Conservation (phyloP, 1,139 yeast genomes). For the Blastobotrys arbuscula region DNA sequence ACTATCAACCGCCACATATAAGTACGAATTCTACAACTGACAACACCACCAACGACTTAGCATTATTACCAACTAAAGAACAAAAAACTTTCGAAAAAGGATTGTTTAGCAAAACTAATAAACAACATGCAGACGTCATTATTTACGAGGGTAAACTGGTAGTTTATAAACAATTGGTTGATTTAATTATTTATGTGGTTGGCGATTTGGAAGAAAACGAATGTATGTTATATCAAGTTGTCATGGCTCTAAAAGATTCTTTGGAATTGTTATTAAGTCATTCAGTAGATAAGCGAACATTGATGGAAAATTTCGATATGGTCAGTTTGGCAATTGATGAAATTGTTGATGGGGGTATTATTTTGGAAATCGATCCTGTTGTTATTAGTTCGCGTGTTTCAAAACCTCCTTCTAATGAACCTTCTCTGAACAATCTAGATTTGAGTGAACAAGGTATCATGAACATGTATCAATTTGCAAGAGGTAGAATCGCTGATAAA, state of each 20-base stretch:
- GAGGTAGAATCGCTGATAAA: constrained; percentile 78
- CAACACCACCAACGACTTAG: constrained; percentile 23
- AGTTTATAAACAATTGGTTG: constrained; percentile 76
- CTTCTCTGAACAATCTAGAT: constrained; percentile 63
- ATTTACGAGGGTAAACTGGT: constrained; percentile 68
- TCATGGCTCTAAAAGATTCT: constrained; percentile 75
- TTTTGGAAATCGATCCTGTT: constrained; percentile 83
- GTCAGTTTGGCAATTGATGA: constrained; percentile 86
- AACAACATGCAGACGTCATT: constrained; percentile 74
- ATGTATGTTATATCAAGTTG: constrained; percentile 67
- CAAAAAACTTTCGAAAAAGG: constrained; percentile 74
- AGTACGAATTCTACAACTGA: constrained; percentile 22
- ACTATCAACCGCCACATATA: constrained; percentile 62
- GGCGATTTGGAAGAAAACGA: constrained; percentile 87
- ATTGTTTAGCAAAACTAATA: constrained; percentile 67
- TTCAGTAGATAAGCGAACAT: constrained; percentile 70
- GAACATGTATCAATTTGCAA: constrained; percentile 87
- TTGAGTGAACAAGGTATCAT: constrained; percentile 80
- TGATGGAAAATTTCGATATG: constrained; percentile 81
- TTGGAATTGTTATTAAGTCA: constrained; percentile 69
- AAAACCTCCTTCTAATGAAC: constrained; percentile 65
- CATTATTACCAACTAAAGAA: constrained; percentile 43
- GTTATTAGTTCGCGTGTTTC: constrained; percentile 88
- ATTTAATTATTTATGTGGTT: constrained; percentile 63
- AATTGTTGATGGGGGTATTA: constrained; percentile 76